Conservation (phyloP, 805 yeast species). For the Barnettozyma wickerhamii region DNA sequence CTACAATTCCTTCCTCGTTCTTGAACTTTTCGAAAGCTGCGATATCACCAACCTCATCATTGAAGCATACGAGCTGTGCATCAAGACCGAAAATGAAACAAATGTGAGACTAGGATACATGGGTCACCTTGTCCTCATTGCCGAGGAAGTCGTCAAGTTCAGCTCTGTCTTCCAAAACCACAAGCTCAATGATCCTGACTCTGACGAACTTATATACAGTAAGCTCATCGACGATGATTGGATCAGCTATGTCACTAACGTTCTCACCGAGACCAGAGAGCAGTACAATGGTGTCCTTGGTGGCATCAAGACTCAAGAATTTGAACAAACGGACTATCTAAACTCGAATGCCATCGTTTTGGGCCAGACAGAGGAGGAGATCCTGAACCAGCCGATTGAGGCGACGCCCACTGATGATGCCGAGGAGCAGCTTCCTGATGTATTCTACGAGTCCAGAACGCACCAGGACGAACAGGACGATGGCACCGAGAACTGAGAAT, state of each 20-base stretch:
- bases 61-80: slow-evolving; percentile 57
- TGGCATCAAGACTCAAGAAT: slow-evolving; percentile 37
- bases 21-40: slow-evolving; percentile 57
- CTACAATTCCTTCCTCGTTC: slow-evolving; percentile 59
- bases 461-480: slow-evolving; percentile 5
- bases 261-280: slow-evolving; percentile 74
- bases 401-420: background rate
- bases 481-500: background rate
- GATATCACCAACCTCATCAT: slow-evolving; percentile 60
- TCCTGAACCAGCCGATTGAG: slow-evolving; percentile 16
- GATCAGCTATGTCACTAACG: slow-evolving; percentile 71
- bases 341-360: slow-evolving; percentile 23
- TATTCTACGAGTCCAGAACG: slow-evolving; percentile 4
- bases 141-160: slow-evolving; percentile 95
- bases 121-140: slow-evolving; percentile 91
- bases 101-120: slow-evolving; percentile 85
- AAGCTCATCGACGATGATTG: slow-evolving; percentile 44
- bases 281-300: slow-evolving; percentile 87
- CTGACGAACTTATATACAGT: slow-evolving; percentile 24
- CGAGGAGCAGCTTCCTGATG: background rate
- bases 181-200: slow-evolving; percentile 23
- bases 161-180: slow-evolving; percentile 30
- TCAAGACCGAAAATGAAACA: slow-evolving; percentile 53
- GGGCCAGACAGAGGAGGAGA: slow-evolving; percentile 27
- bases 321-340: slow-evolving; percentile 19